Percentiles rank a stretch among this genome's conserved stretches.
Conservation (phyloP, 257 asterid species). For the Solanum ossicruentum region DNA sequence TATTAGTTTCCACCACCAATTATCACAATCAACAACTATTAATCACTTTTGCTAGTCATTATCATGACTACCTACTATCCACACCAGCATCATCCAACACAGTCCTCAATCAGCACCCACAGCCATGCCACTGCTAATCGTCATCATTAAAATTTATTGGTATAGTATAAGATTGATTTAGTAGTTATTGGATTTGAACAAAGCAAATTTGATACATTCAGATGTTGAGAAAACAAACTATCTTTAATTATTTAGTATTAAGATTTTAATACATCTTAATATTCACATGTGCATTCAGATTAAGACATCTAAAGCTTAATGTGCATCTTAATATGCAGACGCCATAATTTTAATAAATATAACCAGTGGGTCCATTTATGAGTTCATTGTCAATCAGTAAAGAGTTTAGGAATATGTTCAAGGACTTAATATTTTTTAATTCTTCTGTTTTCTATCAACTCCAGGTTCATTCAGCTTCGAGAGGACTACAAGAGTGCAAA, state of each 20-base stretch:
- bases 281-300: neutral
- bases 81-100: neutral
- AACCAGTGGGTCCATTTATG: neutral
- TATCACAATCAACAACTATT: neutral
- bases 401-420: neutral
- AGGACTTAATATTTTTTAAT: neutral
- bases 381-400: neutral
- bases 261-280: neutral
- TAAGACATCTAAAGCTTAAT: neutral
- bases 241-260: neutral
- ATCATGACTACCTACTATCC: neutral
- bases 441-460: slow-evolving; percentile 6
- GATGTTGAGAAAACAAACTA: neutral
- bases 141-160: neutral
- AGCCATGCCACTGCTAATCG: neutral
- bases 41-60: neutral
- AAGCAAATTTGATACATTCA: neutral
- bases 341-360: neutral
- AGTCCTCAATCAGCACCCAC: neutral
- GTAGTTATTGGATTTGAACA: neutral
- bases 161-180: neutral
- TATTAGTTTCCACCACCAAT: neutral
- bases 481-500: slow-evolving; percentile 98
- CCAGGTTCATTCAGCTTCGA: slow-evolving; percentile 98
- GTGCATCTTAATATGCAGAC: neutral